Percentiles rank a stretch among this genome's conserved stretches.
Conservation (phyloP, 139 green algal genomes). For the Edaphochlamys debaryana region DNA sequence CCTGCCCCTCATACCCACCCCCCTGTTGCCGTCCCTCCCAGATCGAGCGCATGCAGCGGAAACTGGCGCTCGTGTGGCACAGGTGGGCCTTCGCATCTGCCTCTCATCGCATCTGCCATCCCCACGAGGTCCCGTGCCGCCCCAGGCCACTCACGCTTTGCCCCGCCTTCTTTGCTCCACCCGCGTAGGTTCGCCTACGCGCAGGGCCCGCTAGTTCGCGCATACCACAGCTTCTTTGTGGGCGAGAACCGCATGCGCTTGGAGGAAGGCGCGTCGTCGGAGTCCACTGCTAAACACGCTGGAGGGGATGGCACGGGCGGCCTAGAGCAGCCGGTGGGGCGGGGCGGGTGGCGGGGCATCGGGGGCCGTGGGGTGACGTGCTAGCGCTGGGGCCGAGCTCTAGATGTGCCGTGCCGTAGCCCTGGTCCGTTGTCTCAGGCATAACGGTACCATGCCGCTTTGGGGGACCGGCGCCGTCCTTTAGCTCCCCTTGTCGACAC, state of each 20-base stretch:
- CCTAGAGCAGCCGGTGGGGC: not conserved
- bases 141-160: not conserved
- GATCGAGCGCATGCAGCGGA: constrained; percentile 46
- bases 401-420: too few species aligned
- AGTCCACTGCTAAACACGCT: not conserved
- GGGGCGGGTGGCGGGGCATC: not conserved
- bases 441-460: too few species aligned
- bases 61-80: constrained; percentile 51
- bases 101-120: not conserved
- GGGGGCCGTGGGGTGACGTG: too few species aligned
- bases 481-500: too few species aligned
- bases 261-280: not conserved
- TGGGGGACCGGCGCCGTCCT: too few species aligned
- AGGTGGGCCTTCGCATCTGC: constrained; percentile 7
- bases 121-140: too few species aligned
- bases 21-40: constrained; percentile 11
- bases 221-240: too few species aligned
- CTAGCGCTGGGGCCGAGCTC: too few species aligned
- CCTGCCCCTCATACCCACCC: not conserved
- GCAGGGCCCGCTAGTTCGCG: constrained; percentile 14
- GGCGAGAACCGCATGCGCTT: too few species aligned
- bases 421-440: too few species aligned
- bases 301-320: not conserved
- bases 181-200: constrained; percentile 19
- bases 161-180: not conserved